Conservation (phyloP, 2,329 filamentous ascomycete genomes). For the Diaporthe australafricana region DNA sequence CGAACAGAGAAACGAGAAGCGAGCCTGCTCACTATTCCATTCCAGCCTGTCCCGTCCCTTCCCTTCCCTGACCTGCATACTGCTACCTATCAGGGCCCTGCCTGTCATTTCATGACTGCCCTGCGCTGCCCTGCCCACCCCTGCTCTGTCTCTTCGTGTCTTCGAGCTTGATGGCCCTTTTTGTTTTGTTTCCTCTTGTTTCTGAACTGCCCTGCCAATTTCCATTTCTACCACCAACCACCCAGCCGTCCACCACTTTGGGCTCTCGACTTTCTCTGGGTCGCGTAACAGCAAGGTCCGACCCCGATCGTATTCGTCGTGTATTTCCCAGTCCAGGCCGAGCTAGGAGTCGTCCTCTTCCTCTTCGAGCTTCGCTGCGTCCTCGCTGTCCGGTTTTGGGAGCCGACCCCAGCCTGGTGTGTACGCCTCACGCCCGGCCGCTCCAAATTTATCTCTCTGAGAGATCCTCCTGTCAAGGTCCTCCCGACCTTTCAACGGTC, state of each 20-base stretch:
- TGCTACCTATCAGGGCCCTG: conserved; percentile 3
- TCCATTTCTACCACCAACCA: conserved; percentile 7
- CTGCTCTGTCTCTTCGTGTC: conserved; percentile 15
- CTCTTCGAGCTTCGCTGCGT: conserved; percentile 1
- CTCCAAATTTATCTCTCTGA: conserved; percentile 20
- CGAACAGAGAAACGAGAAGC: neutral
- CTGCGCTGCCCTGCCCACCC: neutral
- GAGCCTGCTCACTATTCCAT: conserved; percentile 9
- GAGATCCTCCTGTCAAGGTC: conserved; percentile 6
- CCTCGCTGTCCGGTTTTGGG: neutral
- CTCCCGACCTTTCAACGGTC: conserved; percentile 18
- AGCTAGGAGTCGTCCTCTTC: conserved; percentile 2
- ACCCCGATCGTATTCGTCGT: conserved; percentile 5
- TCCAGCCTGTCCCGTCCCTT: neutral
- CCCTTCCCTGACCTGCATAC: neutral
- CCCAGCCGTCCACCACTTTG: neutral
- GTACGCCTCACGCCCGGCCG: conserved; percentile 12
- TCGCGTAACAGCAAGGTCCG: conserved; percentile 12
- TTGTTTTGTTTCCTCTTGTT: conserved; percentile 26
- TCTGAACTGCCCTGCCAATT: neutral
- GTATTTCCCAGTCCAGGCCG: neutral
- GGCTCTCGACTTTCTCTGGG: neutral
- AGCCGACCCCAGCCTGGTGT: conserved; percentile 3
- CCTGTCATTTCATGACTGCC: neutral
- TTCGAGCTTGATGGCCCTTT: neutral